phyloP scores from a whole-genome alignment of 2,329 filamentous ascomycete species.

The Scedosporium minutisporum region DNA sequence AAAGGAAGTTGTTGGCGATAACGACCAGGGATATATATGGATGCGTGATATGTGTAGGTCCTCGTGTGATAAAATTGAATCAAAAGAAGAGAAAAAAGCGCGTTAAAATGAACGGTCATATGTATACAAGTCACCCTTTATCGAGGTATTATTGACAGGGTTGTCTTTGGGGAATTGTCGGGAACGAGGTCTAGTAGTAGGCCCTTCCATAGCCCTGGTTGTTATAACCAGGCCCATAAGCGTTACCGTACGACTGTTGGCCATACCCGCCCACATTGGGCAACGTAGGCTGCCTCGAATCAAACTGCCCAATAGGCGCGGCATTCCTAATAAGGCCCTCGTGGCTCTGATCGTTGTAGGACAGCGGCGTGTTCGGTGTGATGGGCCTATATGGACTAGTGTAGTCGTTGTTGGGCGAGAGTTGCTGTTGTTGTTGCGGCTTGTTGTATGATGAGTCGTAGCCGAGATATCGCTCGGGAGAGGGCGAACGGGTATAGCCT shows the following conservation, averaged over 20 bases:
- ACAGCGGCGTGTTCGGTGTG: conserved; percentile 18
- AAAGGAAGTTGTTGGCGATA: neutral
- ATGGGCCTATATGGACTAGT: conserved; percentile 19
- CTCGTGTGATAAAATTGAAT: neutral
- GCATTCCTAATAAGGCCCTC: conserved; percentile 25
- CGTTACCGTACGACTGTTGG: neutral
- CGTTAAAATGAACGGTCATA: neutral
- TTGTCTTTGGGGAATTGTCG: neutral
- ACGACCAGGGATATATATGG: neutral
- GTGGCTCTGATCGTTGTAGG: conserved; percentile 17
- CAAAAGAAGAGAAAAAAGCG: neutral
- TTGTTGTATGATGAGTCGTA: conserved; percentile 4
- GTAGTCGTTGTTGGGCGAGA: neutral
- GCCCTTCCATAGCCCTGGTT: neutral
- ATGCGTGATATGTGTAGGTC: neutral
- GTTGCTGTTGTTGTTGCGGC: neutral
- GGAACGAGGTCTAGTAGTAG: neutral
- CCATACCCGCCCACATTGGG: conserved; percentile 13
- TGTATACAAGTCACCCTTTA: neutral
- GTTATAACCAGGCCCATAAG: neutral
- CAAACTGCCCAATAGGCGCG: conserved; percentile 20
- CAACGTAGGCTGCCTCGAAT: conserved; percentile 23
- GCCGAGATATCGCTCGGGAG: conserved; percentile 18
- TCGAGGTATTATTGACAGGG: too few species aligned
- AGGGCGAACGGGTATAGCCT: conserved; percentile 17